phyloP scores from a whole-genome alignment of 164 flowering plant species.

The Hamamelis virginiana region DNA sequence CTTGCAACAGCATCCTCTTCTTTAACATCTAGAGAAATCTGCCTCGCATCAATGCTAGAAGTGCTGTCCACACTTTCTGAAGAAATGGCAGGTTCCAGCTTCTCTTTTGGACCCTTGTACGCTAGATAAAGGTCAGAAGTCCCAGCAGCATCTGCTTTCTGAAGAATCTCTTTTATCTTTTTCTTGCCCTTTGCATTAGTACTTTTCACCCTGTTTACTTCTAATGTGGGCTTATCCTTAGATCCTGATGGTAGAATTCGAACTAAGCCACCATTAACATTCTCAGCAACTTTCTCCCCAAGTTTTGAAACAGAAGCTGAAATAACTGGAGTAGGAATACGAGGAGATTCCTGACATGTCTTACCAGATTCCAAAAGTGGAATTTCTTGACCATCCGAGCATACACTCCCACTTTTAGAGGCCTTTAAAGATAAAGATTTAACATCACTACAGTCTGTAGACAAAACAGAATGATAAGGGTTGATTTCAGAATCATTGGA shows the following conservation, averaged over 20 bases:
- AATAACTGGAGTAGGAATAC: conserved; percentile 17
- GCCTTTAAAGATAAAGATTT: conserved; percentile 12
- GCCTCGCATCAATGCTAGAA: conserved; percentile 26
- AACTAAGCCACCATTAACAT: conserved; percentile 10
- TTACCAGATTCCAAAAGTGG: conserved; percentile 12
- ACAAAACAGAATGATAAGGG: conserved; percentile 10
- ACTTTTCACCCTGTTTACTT: conserved; percentile 41
- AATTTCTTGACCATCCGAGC: conserved; percentile 12
- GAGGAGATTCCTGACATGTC: conserved; percentile 21
- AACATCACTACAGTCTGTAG: conserved; percentile 10
- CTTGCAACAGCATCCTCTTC: conserved; percentile 24
- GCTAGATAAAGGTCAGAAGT: conserved; percentile 82
- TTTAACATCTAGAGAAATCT: conserved; percentile 20
- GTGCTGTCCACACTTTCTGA: conserved; percentile 30
- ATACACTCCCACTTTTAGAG: conserved; percentile 14
- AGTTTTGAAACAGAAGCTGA: conserved; percentile 21
- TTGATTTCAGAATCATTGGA: conserved; percentile 18
- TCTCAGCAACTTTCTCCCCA: conserved; percentile 35
- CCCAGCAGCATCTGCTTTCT: conserved; percentile 89
- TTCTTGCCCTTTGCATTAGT: conserved; percentile 49
- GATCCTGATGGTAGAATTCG: conserved; percentile 23
- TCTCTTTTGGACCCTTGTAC: conserved; percentile 82
- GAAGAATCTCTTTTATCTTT: conserved; percentile 61
- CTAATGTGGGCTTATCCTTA: conserved; percentile 46
- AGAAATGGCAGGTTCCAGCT: conserved; percentile 38